Percentiles rank a stretch among this genome's conserved stretches.
Evolutionary conservation across 306 rosid genomes (phyloP).

Genomic region (Styphnolobium japonicum): DNA sequence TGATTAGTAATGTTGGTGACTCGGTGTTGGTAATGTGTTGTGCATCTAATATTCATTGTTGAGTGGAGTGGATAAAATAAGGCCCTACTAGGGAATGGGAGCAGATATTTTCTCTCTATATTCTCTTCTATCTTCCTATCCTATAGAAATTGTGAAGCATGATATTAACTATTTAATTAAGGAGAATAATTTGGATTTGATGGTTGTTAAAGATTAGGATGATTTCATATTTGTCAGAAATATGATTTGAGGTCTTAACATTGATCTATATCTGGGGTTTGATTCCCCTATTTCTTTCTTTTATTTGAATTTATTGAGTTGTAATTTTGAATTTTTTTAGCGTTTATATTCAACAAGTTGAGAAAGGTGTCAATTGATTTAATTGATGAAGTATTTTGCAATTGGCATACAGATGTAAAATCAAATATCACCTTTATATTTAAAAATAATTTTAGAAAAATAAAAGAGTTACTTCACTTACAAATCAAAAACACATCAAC

Average conservation of each 20-base stretch:
- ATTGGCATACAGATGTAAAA: too few species aligned
- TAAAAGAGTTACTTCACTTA: too few species aligned
- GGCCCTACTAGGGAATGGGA: neutral
- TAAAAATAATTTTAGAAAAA: too few species aligned
- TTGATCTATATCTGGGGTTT: neutral
- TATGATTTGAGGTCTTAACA: neutral
- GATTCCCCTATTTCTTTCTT: neutral
- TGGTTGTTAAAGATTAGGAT: neutral
- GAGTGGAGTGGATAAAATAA: slow-evolving; percentile 24
- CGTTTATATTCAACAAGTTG: neutral
- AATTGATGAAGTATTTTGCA: too few species aligned
- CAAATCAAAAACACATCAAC: too few species aligned
- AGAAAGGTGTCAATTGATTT: neutral
- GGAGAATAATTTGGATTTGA: neutral
- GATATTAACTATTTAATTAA: neutral
- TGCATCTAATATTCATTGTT: neutral
- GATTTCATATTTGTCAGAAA: neutral
- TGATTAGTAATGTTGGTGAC: neutral
- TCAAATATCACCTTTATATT: too few species aligned
- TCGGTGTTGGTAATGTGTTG: neutral
- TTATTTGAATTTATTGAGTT: neutral
- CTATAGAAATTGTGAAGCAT: neutral
- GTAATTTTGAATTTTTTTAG: neutral
- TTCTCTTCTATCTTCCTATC: neutral
- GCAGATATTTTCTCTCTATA: neutral